A percentile compares a stretch with the other conserved stretches of the same genome.
Evolutionary conservation across 495 filamentous ascomycete genomes (phyloP).

Genomic region (Venustampulla echinocandica): DNA sequence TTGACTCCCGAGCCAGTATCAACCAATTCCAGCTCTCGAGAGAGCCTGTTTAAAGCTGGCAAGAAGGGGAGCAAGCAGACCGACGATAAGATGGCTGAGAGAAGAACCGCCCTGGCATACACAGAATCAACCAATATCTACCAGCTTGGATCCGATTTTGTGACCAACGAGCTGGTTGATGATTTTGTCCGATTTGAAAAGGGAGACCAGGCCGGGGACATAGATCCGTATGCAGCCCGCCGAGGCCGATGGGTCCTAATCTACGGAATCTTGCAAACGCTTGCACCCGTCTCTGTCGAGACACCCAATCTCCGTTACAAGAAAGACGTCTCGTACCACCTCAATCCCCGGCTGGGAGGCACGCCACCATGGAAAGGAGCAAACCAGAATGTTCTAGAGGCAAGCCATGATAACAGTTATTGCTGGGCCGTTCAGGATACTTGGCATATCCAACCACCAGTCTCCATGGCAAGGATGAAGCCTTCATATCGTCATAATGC

Average conservation of each 20-base stretch:
- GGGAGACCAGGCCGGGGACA: slow-evolving; percentile 34
- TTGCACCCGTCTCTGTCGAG: slow-evolving; percentile 61
- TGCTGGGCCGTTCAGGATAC: slow-evolving; percentile 41
- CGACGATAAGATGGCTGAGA: slow-evolving; percentile 26
- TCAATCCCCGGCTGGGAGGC: slow-evolving; percentile 50
- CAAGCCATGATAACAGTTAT: slow-evolving; percentile 47
- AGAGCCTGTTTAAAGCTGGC: slow-evolving; percentile 8
- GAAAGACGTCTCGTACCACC: slow-evolving; percentile 54
- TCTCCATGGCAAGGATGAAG: background rate
- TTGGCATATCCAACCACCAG: slow-evolving; percentile 28
- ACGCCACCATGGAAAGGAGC: slow-evolving; percentile 51
- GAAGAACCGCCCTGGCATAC: slow-evolving; percentile 51
- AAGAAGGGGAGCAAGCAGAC: slow-evolving; percentile 9
- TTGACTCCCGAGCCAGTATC: slow-evolving; percentile 43
- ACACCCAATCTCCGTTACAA: slow-evolving; percentile 49
- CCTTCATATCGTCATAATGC: background rate
- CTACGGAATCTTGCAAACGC: slow-evolving; percentile 61
- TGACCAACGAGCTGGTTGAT: slow-evolving; percentile 46
- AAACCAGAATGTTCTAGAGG: slow-evolving; percentile 32
- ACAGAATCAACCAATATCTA: slow-evolving; percentile 63
- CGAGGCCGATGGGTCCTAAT: slow-evolving; percentile 65
- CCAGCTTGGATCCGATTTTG: slow-evolving; percentile 46
- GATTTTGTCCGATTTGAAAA: slow-evolving; percentile 58
- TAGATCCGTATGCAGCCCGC: slow-evolving; percentile 50
- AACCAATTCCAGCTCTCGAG: slow-evolving; percentile 28